Evolutionary conservation across 805 yeast species (phyloP), one percentile per base, ranked within the genome.

Genomic region (Nakazawaea ambrosiae): DNA sequence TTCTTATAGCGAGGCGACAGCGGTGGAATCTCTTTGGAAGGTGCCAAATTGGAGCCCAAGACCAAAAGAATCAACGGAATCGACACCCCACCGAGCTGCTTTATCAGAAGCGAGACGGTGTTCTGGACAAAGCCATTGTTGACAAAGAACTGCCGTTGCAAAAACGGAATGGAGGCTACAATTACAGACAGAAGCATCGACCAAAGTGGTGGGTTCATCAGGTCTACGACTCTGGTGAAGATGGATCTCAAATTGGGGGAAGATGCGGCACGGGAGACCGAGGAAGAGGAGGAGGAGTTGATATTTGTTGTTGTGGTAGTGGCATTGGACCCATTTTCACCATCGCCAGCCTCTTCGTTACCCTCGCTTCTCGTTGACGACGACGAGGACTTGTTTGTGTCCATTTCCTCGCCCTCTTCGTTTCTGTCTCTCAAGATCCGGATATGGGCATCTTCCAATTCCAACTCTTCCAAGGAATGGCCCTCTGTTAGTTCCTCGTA

Each of bases 191-290:
- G 55, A 9, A 78, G 52, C 89, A 83, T 83, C 7, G 94, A 79
- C 59, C 79, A 83, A 39, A 83, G 60, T 12, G 92, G 94, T n/a
- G 94, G 92, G 51, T 83, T 83, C 84, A 83, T 79, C 42, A 68
- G 68, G 6, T 58, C 46, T 31, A 60, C 50, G 22, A 74, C 46
- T 27, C 48, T 53, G 9, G 37, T 31, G 11, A 54, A 36, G 15
- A 37, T 10, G 20, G 7, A 3, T 7, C n/a, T 12, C 11, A 36
- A 5, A 17, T 6, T 30, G 3, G n/a, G n/a, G n/a, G n/a, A n/a
- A n/a, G n/a, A n/a, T n/a, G n/a, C n/a, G 11, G 7, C 7, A 12
- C 5, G 18, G 17, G 8, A 17, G 14, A 4, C 20, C 17, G 15
- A 27, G 17, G 2, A 22, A 32, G 26, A 14, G 8, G 19, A 26